phyloP scores from a whole-genome alignment of 495 filamentous ascomycete genomes.

The Neurospora sp. region DNA sequence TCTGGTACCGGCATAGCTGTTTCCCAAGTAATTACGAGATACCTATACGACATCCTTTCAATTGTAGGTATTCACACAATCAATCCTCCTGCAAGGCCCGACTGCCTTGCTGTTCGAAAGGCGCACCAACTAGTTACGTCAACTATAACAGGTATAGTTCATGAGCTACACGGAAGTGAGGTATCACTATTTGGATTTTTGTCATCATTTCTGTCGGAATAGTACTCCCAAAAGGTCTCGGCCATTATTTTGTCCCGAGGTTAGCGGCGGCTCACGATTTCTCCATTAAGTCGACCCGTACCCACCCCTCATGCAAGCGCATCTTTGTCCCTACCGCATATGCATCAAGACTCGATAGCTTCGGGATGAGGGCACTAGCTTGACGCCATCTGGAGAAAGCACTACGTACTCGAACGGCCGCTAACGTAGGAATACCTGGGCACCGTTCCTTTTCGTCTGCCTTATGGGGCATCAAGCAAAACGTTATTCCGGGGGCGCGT shows the following conservation, averaged over 20 bases:
- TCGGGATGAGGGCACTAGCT: conserved; percentile 1
- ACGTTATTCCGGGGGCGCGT: neutral
- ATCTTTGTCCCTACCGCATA: conserved; percentile 9
- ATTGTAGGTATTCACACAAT: neutral
- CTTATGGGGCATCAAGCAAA: neutral
- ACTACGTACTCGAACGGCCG: conserved; percentile 1
- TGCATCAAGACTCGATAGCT: conserved; percentile 9
- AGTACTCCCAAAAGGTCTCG: neutral
- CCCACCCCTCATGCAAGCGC: conserved; percentile 9
- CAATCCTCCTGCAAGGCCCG: neutral
- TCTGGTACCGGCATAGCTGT: neutral
- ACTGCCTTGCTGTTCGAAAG: neutral
- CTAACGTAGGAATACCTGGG: neutral
- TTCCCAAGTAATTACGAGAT: neutral
- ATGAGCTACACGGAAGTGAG: neutral
- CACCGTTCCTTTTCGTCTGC: neutral
- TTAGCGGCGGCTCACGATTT: conserved; percentile 1
- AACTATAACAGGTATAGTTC: neutral
- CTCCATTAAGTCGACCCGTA: neutral
- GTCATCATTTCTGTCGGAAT: neutral
- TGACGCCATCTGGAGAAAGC: neutral
- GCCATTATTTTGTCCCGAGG: neutral
- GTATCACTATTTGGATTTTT: neutral
- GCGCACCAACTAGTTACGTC: neutral
- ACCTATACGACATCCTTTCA: neutral